Percentiles rank a stretch among this genome's conserved stretches.
Evolutionary conservation across 2,329 filamentous ascomycete species (phyloP).

Genomic region (Rasamsonia emersonii): DNA sequence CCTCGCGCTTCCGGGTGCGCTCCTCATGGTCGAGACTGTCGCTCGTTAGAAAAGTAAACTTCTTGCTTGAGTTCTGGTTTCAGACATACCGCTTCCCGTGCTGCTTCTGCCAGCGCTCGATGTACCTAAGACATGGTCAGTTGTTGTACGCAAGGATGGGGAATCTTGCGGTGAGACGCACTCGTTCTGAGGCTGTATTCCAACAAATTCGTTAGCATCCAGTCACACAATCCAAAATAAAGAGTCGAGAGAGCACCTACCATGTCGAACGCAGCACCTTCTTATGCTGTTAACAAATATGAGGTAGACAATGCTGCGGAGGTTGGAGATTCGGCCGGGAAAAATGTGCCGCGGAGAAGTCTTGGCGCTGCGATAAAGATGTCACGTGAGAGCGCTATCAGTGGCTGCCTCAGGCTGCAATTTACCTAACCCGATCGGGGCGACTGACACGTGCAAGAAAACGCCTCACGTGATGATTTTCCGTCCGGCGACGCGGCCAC

Average conservation of each 20-base stretch:
- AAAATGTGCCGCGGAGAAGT: no score
- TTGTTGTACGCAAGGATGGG: no score
- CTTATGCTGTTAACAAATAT: no score
- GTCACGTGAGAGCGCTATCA: no score
- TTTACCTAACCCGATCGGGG: no score
- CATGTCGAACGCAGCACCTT: conserved; percentile 2
- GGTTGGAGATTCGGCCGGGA: no score
- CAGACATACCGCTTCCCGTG: conserved; percentile 41
- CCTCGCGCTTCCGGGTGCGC: conserved; percentile 73
- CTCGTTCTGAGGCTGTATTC: conserved; percentile 35
- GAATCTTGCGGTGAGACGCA: conserved; percentile 21
- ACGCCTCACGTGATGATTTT: conserved; percentile 18
- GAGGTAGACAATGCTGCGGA: no score
- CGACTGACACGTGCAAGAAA: no score
- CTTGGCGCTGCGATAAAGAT: not conserved
- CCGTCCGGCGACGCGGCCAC: conserved; percentile 20
- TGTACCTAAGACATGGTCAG: conserved; percentile 38
- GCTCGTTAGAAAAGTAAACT: conserved; percentile 21
- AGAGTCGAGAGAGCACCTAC: not conserved
- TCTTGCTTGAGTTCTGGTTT: not conserved
- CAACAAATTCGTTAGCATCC: conserved; percentile 2
- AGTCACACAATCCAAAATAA: not conserved
- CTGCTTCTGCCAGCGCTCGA: conserved; percentile 68
- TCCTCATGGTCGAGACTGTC: conserved; percentile 75
- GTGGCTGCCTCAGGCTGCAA: no score